Percentiles rank a stretch among this genome's conserved stretches.
Conservation (phyloP, 306 rosid species). For the Acmispon strigosus region DNA sequence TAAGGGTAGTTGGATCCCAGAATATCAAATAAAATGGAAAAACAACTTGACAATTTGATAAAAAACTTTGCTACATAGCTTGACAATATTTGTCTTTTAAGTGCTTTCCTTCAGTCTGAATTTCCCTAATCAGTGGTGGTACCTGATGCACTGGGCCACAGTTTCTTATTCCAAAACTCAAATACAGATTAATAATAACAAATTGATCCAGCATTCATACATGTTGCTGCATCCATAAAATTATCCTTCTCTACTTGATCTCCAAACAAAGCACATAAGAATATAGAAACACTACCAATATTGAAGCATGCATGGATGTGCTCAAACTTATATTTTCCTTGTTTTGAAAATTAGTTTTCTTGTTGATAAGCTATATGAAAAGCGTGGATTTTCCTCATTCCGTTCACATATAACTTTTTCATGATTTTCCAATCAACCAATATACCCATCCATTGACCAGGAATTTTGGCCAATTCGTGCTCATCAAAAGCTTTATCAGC, state of each 20-base stretch:
- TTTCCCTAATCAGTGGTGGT: slow-evolving; percentile 1
- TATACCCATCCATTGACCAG: slow-evolving; percentile 22
- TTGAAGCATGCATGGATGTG: background rate
- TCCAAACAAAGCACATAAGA: slow-evolving; percentile 5
- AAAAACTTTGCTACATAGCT: background rate
- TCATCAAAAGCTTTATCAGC: slow-evolving; percentile 25
- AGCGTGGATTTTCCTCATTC: background rate
- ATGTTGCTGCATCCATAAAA: background rate
- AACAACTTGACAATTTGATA: background rate
- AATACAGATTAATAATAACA: background rate
- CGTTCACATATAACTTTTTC: slow-evolving; percentile 14
- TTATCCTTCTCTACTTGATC: slow-evolving; percentile 15
- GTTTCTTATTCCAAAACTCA: slow-evolving; percentile 6
- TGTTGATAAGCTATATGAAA: slow-evolving; percentile 12
- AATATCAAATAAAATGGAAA: slow-evolving; percentile 8
- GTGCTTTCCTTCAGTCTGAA: slow-evolving; percentile 9
- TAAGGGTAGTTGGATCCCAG: background rate
- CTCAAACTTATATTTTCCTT: background rate
- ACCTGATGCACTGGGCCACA: background rate
- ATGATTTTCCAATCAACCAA: slow-evolving; percentile 14
- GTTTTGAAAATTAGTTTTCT: background rate
- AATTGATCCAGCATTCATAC: background rate
- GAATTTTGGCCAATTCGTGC: slow-evolving; percentile 16
- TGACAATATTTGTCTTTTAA: background rate
- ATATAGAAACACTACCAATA: background rate